Evolutionary conservation across 306 rosid genomes (phyloP), one percentile per base, ranked within the genome.

Genomic region (Cicer cuneatum): DNA sequence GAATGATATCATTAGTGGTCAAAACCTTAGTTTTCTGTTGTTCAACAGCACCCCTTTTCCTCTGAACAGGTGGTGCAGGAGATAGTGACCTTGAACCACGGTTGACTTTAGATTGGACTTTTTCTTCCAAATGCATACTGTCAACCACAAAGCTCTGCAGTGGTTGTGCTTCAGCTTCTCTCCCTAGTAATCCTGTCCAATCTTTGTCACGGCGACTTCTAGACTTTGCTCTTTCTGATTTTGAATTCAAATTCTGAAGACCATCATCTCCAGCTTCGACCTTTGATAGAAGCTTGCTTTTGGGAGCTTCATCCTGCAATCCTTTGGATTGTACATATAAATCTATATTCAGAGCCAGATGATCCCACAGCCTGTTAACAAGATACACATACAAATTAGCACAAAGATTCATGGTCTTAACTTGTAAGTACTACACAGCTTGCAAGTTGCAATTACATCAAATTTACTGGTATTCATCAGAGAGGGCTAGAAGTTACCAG

Each of bases 331-430:
- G 86, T 41, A 85, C 82, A 72, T 94, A 89, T 73, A 62, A 82
- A 73, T 81, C 85, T 57, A 88, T 45, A 84, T 88, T 82, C 75
- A 86, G 68, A 66, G 87, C 89, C 83, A 94, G 69, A 81, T 92
- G 93, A 84, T 90, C 99, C 99, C 99, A 94, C 72, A 94, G 82
- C 99, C 99, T 94, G 85, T 77, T 65, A 80, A 76, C 45, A 24
- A 33, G 60, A 59, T 24, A 21, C 15, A 57, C 48, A 73, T 5
- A 48, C 43, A 61, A 69, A 56, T 73, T 62, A 73, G 63, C 56
- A 37, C 70, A 74, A 1, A 13, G 14, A 49, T 47, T 75, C 51
- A 69, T 15, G 41, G 39, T 10, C 15, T 52, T 16, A 63, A 43
- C 61, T 38, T 37, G 13, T 8, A 85, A 7, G 43, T 67, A 8